Evolutionary conservation across 2,329 filamentous ascomycete species (phyloP), one percentile per base, ranked within the genome.

Genomic region (Exophiala lecanii-corni): DNA sequence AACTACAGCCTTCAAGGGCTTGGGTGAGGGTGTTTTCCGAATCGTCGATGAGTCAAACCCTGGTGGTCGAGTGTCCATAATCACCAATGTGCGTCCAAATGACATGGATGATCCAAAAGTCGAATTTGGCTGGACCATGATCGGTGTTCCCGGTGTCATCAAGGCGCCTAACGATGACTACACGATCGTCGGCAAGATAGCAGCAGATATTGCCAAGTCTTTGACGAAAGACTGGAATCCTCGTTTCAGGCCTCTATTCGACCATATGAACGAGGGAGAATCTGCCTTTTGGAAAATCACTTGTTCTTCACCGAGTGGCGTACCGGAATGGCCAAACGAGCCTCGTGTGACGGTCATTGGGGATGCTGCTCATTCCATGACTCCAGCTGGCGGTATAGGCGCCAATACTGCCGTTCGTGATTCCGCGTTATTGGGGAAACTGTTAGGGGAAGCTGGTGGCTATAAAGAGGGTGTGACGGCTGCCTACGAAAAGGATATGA

Each of bases 41-140:
- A n/a, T 81, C 0, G 54, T 59, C 1, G 80, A 84, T 53, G 59
- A 66, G 2, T 63, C 67, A 0, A 65, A 70, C 9, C 59, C 69
- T 0, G 57, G 66, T 2, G 77, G 76, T 0, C 59, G 58, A 5
- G 62, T 79, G 2, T 76, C 72, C 43, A 54, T 76, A 45, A 83
- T 84, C 36, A 84, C 80, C 2, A 84, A 84, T 39, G 76, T 84
- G 1, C 72, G 80, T 2, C 58, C 78, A 0, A 68, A 66, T 4
- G 78, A 82, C 32, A 76, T 76, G 73, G 66, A 82, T 51, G 69
- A 82, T 47, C 73, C 76, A 0, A 58, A 70, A 30, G 42, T 79
- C 2, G 43, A 74, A 16, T 80, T 83, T 47, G 80, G 80, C 2
- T 84, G 79, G 79, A 83, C 79, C 0, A 72, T 84, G 72, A 68